phyloP scores from a whole-genome alignment of 805 yeast genomes.

The Saccharomycopsis vini region DNA sequence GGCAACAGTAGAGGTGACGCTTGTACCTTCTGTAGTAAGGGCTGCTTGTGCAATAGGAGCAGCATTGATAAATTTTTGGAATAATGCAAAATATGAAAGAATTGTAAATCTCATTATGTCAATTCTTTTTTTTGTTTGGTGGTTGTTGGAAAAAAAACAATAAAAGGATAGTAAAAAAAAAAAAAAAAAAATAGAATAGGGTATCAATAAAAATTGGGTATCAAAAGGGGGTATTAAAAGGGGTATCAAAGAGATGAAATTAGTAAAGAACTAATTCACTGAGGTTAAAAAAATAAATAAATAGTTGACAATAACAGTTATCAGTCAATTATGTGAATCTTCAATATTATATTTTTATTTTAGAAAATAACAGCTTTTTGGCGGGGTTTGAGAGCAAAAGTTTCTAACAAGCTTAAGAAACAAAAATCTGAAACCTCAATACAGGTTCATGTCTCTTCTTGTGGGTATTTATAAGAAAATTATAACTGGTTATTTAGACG shows the following conservation, averaged over 20 bases:
- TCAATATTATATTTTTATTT: too few species aligned
- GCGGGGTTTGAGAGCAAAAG: too few species aligned
- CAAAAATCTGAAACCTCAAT: too few species aligned
- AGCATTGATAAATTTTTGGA: slow-evolving; percentile 1
- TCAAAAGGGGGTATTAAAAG: not conserved
- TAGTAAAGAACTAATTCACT: too few species aligned
- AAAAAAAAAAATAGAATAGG: not conserved
- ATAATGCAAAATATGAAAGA: not conserved
- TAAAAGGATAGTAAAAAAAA: slow-evolving; percentile 2
- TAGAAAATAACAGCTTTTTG: too few species aligned
- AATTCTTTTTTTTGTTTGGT: not conserved
- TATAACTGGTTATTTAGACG: too few species aligned
- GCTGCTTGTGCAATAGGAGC: slow-evolving; percentile 18
- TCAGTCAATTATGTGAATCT: too few species aligned
- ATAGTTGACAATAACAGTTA: too few species aligned
- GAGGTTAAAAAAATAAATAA: too few species aligned
- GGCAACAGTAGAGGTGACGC: slow-evolving; percentile 14
- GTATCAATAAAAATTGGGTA: slow-evolving; percentile 8
- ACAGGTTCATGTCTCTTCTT: too few species aligned
- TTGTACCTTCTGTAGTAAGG: slow-evolving; percentile 3
- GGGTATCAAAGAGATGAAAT: not conserved
- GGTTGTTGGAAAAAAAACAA: not conserved
- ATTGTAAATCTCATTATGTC: slow-evolving; percentile 3
- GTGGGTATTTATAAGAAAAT: too few species aligned
- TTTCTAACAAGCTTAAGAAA: too few species aligned